Evolutionary conservation across 2,329 filamentous ascomycete species (phyloP), one percentile per base, ranked within the genome.

Genomic region (Podosphaera xanthii): DNA sequence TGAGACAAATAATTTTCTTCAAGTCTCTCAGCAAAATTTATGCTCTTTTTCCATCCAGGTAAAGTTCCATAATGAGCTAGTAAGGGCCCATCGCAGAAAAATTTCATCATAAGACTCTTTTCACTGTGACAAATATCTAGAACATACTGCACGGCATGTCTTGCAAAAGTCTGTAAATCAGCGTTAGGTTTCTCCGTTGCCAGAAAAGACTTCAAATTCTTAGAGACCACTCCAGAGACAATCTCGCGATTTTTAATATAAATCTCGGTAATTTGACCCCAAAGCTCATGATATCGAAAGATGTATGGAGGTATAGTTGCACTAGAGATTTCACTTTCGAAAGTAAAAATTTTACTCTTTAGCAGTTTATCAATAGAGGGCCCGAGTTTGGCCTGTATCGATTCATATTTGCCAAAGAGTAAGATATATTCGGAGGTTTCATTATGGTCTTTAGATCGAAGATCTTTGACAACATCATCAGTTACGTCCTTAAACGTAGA

Each of bases 381-480:
- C 1, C 83, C 83, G 52, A 69, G 63, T 48, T 63, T 63, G 6
- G 78, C 79, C 33, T 84, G 79, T 34, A 82, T 75, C 62, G 65
- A 64, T 52, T 69, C 67, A 50, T 86, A 87, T 64, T 86, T 86
- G 30, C 83, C 82, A 65, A 86, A 86, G 1, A 86, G 71, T 7
- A 86, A 70, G 8, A 83, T 81, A 31, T 83, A 86, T 72, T 85
- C 80, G 1, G 82, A 84, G 0, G 83, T 84, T 62, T 86, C 83
- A 62, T 84, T 86, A 49, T 79, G 64, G 81, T 82, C 59, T 80
- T 77, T 69, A 77, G 81, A 31, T 76, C 76, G 54, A 81, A 81
- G 64, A 78, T 82, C 53, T 77, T 76, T 57, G 77, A 79, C 53
- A 79, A 81, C 62, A 82, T 82, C 62, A 77, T 78, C 33, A 81